Conservation (phyloP, 805 yeast species). For the Starmera caribaea region DNA sequence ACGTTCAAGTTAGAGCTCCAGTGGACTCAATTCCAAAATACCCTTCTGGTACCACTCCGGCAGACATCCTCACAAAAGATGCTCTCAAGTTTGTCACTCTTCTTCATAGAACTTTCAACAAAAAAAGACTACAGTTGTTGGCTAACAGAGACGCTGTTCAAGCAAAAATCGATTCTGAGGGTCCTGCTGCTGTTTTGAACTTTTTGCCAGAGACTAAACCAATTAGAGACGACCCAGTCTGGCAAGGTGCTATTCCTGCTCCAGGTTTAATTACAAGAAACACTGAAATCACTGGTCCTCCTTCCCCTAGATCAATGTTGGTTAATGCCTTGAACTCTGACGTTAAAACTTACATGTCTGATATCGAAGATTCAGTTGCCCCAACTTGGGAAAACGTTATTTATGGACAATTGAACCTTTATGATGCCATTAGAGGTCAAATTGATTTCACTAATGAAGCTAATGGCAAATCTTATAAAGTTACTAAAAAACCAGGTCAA, state of each 20-base stretch:
- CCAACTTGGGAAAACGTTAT: slow-evolving; percentile 80
- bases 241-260: slow-evolving; percentile 70
- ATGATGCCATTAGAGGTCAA: slow-evolving; percentile 64
- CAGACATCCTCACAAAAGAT: slow-evolving; percentile 27
- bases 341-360: slow-evolving; percentile 79
- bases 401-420: slow-evolving; percentile 70
- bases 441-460: slow-evolving; percentile 35
- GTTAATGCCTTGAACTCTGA: slow-evolving; percentile 72
- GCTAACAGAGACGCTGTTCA: slow-evolving; percentile 55
- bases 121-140: slow-evolving; percentile 45
- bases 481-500: slow-evolving; percentile 35
- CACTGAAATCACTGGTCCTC: slow-evolving; percentile 81
- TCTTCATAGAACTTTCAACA: slow-evolving; percentile 64
- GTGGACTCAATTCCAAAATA: slow-evolving; percentile 20
- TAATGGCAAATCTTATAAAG: slow-evolving; percentile 15
- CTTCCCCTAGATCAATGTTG: slow-evolving; percentile 67
- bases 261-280: slow-evolving; percentile 67
- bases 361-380: slow-evolving; percentile 77
- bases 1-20: slow-evolving; percentile 27
- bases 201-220: slow-evolving; percentile 56
- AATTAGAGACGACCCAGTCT: slow-evolving; percentile 62
- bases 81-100: slow-evolving; percentile 60
- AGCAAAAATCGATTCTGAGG: slow-evolving; percentile 43
- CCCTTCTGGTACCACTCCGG: slow-evolving; percentile 30
- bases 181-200: slow-evolving; percentile 32